phyloP scores from a whole-genome alignment of 768 basidiomycete species.

The Psilocybe sp. region DNA sequence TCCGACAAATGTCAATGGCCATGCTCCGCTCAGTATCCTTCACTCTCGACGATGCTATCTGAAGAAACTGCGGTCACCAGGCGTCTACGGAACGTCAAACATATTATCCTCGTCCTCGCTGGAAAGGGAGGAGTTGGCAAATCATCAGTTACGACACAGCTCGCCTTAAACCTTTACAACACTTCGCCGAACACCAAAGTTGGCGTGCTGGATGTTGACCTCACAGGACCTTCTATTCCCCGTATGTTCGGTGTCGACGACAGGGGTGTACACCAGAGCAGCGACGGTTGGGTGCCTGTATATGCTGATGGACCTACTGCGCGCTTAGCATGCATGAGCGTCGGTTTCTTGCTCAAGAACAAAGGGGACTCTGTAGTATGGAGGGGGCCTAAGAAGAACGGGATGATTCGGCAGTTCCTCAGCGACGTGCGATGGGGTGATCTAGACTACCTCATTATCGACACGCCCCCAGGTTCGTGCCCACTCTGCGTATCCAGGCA shows the following conservation, averaged over 20 bases:
- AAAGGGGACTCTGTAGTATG: slow-evolving; percentile 94
- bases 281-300: slow-evolving; percentile 96
- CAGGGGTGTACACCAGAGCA: slow-evolving; percentile 87
- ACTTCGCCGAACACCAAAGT: slow-evolving; percentile 67
- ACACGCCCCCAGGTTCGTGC: slow-evolving; percentile 90
- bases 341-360: slow-evolving; percentile 90
- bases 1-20: slow-evolving; percentile 12
- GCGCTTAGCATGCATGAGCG: slow-evolving; percentile 91
- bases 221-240: slow-evolving; percentile 93
- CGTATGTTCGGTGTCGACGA: slow-evolving; percentile 92
- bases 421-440: slow-evolving; percentile 95
- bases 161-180: slow-evolving; percentile 82
- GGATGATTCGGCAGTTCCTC: slow-evolving; percentile 95
- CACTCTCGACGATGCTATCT: slow-evolving; percentile 26
- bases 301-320: slow-evolving; percentile 81
- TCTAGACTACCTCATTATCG: slow-evolving; percentile 88
- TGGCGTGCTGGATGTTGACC: slow-evolving; percentile 91
- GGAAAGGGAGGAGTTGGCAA: slow-evolving; percentile 99
- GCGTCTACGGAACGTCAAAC: slow-evolving; percentile 71
- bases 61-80: slow-evolving; percentile 59
- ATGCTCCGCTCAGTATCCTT: slow-evolving; percentile 7
- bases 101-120: slow-evolving; percentile 90
- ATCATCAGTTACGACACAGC: slow-evolving; percentile 91
- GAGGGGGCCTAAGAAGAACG: slow-evolving; percentile 98
- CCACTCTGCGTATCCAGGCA: background rate